Conservation (phyloP, 208 protist species). For the Leishmania mexicana region DNA sequence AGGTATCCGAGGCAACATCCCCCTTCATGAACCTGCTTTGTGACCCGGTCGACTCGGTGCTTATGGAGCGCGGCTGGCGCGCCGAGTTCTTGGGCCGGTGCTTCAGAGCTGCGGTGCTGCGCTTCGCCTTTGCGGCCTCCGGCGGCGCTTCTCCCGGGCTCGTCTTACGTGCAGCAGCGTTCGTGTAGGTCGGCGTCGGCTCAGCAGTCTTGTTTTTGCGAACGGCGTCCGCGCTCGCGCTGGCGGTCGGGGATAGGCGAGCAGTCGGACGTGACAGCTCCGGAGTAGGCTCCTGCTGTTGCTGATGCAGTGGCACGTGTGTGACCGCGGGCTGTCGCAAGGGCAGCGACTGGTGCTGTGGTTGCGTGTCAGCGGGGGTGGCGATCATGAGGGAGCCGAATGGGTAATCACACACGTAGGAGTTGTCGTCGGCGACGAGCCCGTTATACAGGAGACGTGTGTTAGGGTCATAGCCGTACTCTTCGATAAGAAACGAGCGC, state of each 20-base stretch:
- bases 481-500: conserved; percentile 59
- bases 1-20: background rate
- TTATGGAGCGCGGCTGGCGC: background rate
- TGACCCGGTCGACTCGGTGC: conserved; percentile 10
- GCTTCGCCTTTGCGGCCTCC: conserved; percentile 3
- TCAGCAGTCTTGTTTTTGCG: conserved; percentile 9
- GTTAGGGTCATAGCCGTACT: conserved; percentile 66
- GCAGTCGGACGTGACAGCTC: background rate
- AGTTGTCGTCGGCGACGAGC: conserved; percentile 21
- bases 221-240: background rate
- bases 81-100: conserved; percentile 16
- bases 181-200: background rate
- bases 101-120: conserved; percentile 4
- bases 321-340: background rate
- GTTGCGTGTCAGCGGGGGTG: conserved; percentile 31
- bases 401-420: conserved; percentile 58
- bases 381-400: conserved; percentile 72
- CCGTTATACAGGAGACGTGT: conserved; percentile 53
- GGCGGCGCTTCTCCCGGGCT: conserved; percentile 4
- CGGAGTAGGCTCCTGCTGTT: background rate
- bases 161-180: background rate
- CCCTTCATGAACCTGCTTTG: background rate
- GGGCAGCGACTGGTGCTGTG: conserved; percentile 15
- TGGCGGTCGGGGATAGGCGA: background rate
- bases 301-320: conserved; percentile 9